Conservation (phyloP, 2,329 filamentous ascomycete species). For the Apiospora arundinis region DNA sequence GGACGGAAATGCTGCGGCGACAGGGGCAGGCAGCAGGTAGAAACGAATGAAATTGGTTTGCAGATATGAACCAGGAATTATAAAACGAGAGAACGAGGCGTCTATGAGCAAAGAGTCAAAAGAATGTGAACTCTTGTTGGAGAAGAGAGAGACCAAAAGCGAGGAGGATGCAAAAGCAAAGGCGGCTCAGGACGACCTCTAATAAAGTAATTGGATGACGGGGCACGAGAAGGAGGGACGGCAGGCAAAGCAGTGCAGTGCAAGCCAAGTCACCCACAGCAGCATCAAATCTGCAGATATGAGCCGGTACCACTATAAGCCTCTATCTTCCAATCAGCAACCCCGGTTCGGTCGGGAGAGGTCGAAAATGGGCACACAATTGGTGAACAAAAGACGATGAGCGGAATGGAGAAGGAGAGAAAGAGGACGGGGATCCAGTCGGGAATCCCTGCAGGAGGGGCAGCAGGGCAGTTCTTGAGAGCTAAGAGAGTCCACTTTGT, state of each 20-base stretch:
- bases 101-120: slow-evolving; percentile 18
- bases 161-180: slow-evolving; percentile 4
- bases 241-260: neutral
- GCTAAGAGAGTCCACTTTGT: slow-evolving; percentile 6
- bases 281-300: neutral
- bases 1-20: neutral
- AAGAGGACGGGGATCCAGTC: neutral
- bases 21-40: neutral
- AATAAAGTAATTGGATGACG: slow-evolving; percentile 15
- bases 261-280: neutral
- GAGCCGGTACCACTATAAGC: neutral
- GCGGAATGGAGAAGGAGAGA: neutral
- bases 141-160: slow-evolving; percentile 1
- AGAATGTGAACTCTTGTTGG: slow-evolving; percentile 16
- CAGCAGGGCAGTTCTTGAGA: neutral
- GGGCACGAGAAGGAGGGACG: neutral
- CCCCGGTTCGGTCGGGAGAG: slow-evolving; percentile 6
- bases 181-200: neutral
- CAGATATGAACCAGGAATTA: neutral
- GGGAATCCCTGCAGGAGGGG: slow-evolving; percentile 11
- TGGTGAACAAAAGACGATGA: neutral
- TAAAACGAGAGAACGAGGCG: slow-evolving; percentile 14
- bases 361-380: slow-evolving; percentile 6
- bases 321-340: neutral
- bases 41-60: neutral